A percentile compares a stretch with the other conserved stretches of the same genome.
Conservation (phyloP, 2,329 filamentous ascomycete species). For the Penicillium sp. region DNA sequence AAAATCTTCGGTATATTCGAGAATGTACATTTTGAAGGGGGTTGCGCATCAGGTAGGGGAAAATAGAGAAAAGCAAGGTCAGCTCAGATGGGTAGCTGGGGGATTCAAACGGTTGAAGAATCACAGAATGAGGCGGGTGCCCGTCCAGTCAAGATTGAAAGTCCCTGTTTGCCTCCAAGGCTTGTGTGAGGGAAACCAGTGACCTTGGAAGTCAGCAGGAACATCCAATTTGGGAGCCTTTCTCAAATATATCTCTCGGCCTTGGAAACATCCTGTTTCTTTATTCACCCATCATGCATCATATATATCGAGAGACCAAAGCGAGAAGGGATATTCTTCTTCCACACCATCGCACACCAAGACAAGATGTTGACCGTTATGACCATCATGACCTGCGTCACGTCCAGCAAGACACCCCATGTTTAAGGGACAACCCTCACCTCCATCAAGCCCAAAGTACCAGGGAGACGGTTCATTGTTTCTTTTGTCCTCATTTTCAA, state of each 20-base stretch:
- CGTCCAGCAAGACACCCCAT: neutral
- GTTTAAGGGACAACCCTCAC: neutral
- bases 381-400: neutral
- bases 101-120: neutral
- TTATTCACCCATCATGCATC: neutral
- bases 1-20: constrained; percentile 6
- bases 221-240: neutral
- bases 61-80: neutral
- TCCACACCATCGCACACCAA: neutral
- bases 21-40: neutral
- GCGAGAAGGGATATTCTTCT: neutral
- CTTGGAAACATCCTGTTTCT: neutral
- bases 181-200: neutral
- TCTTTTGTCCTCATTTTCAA: neutral
- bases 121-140: neutral
- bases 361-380: neutral
- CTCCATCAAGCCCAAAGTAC: neutral
- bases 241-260: neutral
- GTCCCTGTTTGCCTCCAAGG: neutral
- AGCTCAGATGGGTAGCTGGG: too few relatives aligned
- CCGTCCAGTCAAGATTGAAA: neutral
- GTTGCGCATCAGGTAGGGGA: neutral
- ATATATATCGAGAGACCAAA: neutral
- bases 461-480: neutral
- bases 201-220: neutral